phyloP scores from a whole-genome alignment of 2,329 filamentous ascomycete genomes.

The Arthrobotrys megalospora region DNA sequence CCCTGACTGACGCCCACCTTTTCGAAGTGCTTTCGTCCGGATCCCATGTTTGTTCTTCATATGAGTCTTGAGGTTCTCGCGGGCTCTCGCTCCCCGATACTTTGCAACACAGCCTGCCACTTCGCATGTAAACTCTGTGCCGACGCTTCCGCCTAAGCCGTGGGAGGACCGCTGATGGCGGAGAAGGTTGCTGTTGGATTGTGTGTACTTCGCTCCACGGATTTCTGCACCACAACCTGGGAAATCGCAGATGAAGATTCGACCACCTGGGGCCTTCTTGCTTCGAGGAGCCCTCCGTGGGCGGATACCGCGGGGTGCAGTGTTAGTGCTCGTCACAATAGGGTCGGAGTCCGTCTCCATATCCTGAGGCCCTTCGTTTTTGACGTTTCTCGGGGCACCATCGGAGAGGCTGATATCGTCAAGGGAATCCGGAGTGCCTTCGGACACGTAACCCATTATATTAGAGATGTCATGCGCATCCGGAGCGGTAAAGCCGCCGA shows the following conservation, averaged over 20 bases:
- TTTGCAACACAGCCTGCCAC: slow-evolving; percentile 31
- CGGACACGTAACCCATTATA: slow-evolving; percentile 2
- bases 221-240: slow-evolving; percentile 55
- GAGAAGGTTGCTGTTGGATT: slow-evolving; percentile 55
- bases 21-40: slow-evolving; percentile 9
- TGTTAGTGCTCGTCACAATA: background rate
- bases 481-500: background rate
- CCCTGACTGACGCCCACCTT: slow-evolving; percentile 18
- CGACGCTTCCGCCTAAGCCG: slow-evolving; percentile 13
- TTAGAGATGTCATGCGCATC: background rate
- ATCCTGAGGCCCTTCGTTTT: background rate
- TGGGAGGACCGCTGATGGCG: slow-evolving; percentile 55
- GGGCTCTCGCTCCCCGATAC: slow-evolving; percentile 44
- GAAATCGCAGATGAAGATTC: slow-evolving; percentile 55
- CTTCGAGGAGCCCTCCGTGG: slow-evolving; percentile 35
- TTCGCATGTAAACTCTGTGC: slow-evolving; percentile 36
- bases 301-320: slow-evolving; percentile 15
- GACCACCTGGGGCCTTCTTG: slow-evolving; percentile 31
- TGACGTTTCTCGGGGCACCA: background rate
- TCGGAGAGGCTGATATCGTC: slow-evolving; percentile 5
- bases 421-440: slow-evolving; percentile 4
- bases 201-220: slow-evolving; percentile 53
- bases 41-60: slow-evolving; percentile 55
- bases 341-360: slow-evolving; percentile 38
- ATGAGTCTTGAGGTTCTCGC: slow-evolving; percentile 54